phyloP scores from a whole-genome alignment of 2,329 filamentous ascomycete genomes.

The Parafenestella ontariensis region DNA sequence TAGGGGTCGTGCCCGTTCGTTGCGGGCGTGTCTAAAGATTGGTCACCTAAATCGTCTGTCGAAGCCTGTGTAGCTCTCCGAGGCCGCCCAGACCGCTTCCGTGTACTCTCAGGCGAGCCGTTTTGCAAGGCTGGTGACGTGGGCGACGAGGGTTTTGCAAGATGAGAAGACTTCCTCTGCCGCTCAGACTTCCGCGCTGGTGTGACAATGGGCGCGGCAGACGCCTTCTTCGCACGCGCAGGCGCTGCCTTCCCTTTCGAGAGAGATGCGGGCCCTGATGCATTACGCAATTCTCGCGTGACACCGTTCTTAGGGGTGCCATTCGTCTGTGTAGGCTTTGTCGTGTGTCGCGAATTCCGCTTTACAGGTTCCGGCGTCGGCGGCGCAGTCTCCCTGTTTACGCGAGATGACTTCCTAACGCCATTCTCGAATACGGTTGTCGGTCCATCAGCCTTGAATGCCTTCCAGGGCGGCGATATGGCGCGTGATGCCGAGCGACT shows the following conservation, averaged over 20 bases:
- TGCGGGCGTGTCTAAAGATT: slow-evolving; percentile 14
- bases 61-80: slow-evolving; percentile 27
- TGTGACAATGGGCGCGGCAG: slow-evolving; percentile 26
- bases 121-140: slow-evolving; percentile 25
- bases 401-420: slow-evolving; percentile 66
- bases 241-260: slow-evolving; percentile 28
- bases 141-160: slow-evolving; percentile 22
- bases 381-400: slow-evolving; percentile 53
- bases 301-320: slow-evolving; percentile 29
- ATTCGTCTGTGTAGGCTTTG: slow-evolving; percentile 39
- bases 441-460: slow-evolving; percentile 80
- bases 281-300: slow-evolving; percentile 33
- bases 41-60: slow-evolving; percentile 19
- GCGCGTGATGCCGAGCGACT: slow-evolving; percentile 52
- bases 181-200: slow-evolving; percentile 46
- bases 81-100: slow-evolving; percentile 32
- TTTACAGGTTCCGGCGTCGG: slow-evolving; percentile 58
- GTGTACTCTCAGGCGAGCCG: slow-evolving; percentile 23
- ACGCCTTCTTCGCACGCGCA: slow-evolving; percentile 29
- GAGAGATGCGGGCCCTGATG: slow-evolving; percentile 15
- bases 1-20: slow-evolving; percentile 28
- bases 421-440: slow-evolving; percentile 78
- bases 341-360: slow-evolving; percentile 31
- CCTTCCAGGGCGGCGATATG: slow-evolving; percentile 93
- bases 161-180: slow-evolving; percentile 32